These are phyloP conservation scores for Malbranchea zuffiana DNA, from an alignment of 2,329 filamentous ascomycete species.

Conservation along the genomic window DNA sequence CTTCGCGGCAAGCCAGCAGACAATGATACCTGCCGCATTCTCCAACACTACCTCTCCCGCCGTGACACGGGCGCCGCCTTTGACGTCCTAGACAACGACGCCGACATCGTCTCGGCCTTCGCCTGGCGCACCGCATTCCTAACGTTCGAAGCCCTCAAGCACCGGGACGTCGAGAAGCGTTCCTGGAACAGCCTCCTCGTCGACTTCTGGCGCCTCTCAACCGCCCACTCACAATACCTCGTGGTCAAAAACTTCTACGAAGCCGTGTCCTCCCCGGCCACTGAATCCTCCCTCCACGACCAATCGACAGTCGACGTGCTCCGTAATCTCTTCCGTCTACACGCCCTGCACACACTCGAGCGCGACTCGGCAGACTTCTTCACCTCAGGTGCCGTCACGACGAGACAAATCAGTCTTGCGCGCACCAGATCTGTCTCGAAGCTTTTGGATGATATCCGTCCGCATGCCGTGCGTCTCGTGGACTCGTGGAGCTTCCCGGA, in stretches of 20 bases:
- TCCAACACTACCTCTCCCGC: conserved; percentile 52
- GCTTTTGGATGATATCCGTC: conserved; percentile 59
- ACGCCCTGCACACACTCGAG: conserved; percentile 56
- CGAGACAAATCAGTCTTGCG: conserved; percentile 60
- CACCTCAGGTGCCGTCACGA: conserved; percentile 55
- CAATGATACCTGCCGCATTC: conserved; percentile 59
- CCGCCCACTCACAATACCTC: conserved; percentile 65
- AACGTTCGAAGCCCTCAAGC: conserved; percentile 64
- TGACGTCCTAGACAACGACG: conserved; percentile 58
- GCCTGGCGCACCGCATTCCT: conserved; percentile 64
- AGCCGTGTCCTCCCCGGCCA: conserved; percentile 47
- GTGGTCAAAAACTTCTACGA: conserved; percentile 72
- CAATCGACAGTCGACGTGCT: conserved; percentile 47
- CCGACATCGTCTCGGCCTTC: conserved; percentile 61
- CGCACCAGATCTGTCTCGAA: conserved; percentile 58
- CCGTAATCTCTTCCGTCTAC: conserved; percentile 56
- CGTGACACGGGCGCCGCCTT: conserved; percentile 62
- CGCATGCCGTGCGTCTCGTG: conserved; percentile 60
- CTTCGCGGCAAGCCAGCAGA: conserved; percentile 52
- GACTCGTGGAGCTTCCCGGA: conserved; percentile 69
- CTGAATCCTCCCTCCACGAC: conserved; percentile 44
- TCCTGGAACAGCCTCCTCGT: conserved; percentile 68
- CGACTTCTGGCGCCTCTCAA: conserved; percentile 66
- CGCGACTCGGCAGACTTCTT: conserved; percentile 63
- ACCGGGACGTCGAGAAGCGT: conserved; percentile 63